Evolutionary conservation across 2,329 filamentous ascomycete species (phyloP).

Genomic region (Meredithiella fracta): DNA sequence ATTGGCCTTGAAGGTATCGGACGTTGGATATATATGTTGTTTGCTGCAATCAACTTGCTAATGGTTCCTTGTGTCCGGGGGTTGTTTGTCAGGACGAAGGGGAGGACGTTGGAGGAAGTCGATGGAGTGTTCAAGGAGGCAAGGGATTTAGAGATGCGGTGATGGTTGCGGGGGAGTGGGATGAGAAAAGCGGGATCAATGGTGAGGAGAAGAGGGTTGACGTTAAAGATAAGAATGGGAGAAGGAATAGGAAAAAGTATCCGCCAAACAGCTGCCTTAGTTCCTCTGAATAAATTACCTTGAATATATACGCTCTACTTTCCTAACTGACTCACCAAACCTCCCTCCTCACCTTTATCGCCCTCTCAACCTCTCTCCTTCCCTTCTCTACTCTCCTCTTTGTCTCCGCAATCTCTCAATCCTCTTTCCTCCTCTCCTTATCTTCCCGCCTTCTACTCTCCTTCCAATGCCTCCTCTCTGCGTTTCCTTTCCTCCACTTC

Average conservation of each 20-base stretch:
- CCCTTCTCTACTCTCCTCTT: slow-evolving; percentile 45
- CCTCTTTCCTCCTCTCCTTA: slow-evolving; percentile 44
- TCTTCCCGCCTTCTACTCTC: slow-evolving; percentile 45
- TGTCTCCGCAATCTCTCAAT: slow-evolving; percentile 42
- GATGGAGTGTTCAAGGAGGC: slow-evolving; percentile 39
- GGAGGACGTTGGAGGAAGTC: slow-evolving; percentile 16
- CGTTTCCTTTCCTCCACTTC: slow-evolving; percentile 34
- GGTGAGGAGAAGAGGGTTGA: no score
- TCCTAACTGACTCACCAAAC: slow-evolving; percentile 19
- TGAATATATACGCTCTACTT: no score
- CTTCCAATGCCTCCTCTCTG: slow-evolving; percentile 50
- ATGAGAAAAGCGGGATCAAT: no score
- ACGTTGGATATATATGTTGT: slow-evolving; percentile 48
- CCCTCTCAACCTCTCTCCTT: slow-evolving; percentile 51
- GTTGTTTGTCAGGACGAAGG: slow-evolving; percentile 71
- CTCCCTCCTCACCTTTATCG: slow-evolving; percentile 51
- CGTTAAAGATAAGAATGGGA: background rate
- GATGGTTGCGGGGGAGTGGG: no score
- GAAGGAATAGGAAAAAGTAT: background rate
- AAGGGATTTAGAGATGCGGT: no score
- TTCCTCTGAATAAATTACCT: no score
- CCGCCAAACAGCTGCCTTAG: background rate
- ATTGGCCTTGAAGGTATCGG: slow-evolving; percentile 36
- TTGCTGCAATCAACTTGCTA: slow-evolving; percentile 37
- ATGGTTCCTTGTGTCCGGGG: slow-evolving; percentile 48